Evolutionary conservation across 306 rosid species (phyloP).

Genomic region (Styphnolobium japonicum): DNA sequence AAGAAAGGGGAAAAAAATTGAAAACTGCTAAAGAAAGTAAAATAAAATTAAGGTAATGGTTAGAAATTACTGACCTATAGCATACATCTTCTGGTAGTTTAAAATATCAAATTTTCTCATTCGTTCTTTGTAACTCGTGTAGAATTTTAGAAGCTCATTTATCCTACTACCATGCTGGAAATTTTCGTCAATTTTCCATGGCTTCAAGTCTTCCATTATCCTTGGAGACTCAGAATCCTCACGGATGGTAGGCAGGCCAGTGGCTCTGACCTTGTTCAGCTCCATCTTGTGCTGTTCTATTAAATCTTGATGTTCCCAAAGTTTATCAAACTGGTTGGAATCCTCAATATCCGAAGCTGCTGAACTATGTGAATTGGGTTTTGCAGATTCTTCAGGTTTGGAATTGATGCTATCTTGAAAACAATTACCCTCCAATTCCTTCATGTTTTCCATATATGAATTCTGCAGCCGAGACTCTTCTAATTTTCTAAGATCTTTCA

Average conservation of each 20-base stretch:
- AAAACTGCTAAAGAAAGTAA: neutral
- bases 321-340: constrained; percentile 37
- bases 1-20: neutral
- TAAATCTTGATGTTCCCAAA: constrained; percentile 77
- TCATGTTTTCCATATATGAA: neutral
- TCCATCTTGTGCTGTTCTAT: constrained; percentile 66
- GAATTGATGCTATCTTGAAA: constrained; percentile 1
- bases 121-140: constrained; percentile 63
- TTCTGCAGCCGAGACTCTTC: constrained; percentile 25
- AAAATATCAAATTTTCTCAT: constrained; percentile 78
- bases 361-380: neutral
- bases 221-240: constrained; percentile 73
- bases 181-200: constrained; percentile 81
- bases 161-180: constrained; percentile 36
- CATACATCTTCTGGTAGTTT: constrained; percentile 77
- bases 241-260: constrained; percentile 60
- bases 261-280: constrained; percentile 60
- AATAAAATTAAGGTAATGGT: neutral
- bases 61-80: constrained; percentile 58
- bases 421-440: neutral
- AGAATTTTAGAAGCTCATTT: constrained; percentile 56
- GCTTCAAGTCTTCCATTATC: constrained; percentile 62
- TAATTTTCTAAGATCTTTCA: constrained; percentile 25
- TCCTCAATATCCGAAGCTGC: neutral
- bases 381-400: neutral